Base-by-base conservation (phyloP, 768 basidiomycete species). In the Asterophora parasitica region DNA sequence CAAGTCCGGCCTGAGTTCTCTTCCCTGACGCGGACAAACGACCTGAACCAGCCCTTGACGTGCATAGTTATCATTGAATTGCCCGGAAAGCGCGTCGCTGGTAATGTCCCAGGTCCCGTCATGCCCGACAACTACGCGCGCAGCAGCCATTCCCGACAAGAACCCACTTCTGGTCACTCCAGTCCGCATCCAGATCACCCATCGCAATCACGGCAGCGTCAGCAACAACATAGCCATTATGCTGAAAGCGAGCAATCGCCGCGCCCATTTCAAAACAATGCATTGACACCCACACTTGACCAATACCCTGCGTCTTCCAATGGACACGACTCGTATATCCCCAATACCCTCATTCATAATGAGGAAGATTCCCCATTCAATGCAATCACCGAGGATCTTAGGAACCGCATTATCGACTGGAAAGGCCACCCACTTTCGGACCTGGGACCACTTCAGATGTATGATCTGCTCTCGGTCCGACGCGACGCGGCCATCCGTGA, bases 31-130 rank as follows among this genome's bases (percentile, higher is more conserved):
- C 79, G 92, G 46, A 79, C 80, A 35, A 72, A 63, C 49, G 81
- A 85, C 53, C 55, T 75, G 28, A 89, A 80, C 56, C 91, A 95
- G 65, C 87, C 90, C 1, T 70, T 97, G 53, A 96, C 95, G 8
- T 97, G 94, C 63, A 87, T 97, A 60, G 85, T 99, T 52, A 76
- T 94, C 50, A 84, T 99, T 57, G 92, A 96, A 68, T 79, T 98
- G 2, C 90, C 95, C 2, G 83, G 83, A 19, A 86, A 88, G 57
- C 80, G 88, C 16, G 67, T 65, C 4, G 59, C 67, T 0, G 62
- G 68, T 9, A 72, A 70, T 47, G 71, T 81, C 34, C 82, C 84
- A 40, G 77, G 77, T 2, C 76, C 81, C 38, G 67, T 78, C 36
- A 59, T 75, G 38, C 61, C 72, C 16, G 82, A 85, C 37, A 65